phyloP scores from a whole-genome alignment of 1,284 basidiomycete species.

The Rhodotorula sp. region DNA sequence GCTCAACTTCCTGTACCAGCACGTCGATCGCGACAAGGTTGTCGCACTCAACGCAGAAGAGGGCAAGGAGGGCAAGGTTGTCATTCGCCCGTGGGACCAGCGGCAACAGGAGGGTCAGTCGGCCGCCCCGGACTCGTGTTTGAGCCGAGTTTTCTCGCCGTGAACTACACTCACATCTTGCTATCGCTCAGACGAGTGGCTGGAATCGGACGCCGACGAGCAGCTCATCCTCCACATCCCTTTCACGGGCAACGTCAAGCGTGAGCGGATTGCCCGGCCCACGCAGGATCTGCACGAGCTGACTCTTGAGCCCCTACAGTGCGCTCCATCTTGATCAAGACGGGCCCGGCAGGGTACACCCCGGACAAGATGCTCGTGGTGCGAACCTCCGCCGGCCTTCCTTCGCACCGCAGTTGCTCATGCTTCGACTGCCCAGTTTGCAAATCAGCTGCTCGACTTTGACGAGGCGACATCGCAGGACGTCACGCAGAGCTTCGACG shows the following conservation, averaged over 20 bases:
- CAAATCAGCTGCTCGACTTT: slow-evolving; percentile 45
- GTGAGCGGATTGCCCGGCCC: slow-evolving; percentile 4
- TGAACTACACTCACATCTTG: background rate
- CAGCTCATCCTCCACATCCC: slow-evolving; percentile 44
- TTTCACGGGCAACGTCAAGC: slow-evolving; percentile 46
- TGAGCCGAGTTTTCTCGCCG: background rate
- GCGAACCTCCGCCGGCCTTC: background rate
- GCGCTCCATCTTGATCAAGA: slow-evolving; percentile 44
- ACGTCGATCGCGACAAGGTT: slow-evolving; percentile 44
- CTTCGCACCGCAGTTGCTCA: background rate
- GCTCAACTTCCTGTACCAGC: slow-evolving; percentile 31
- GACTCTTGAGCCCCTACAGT: slow-evolving; percentile 12
- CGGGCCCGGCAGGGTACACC: slow-evolving; percentile 41
- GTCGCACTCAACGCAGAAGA: slow-evolving; percentile 43
- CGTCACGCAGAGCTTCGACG: slow-evolving; percentile 44
- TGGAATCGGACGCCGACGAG: slow-evolving; percentile 44
- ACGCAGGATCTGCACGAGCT: background rate
- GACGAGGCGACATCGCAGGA: slow-evolving; percentile 42
- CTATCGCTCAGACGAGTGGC: slow-evolving; percentile 24
- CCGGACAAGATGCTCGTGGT: slow-evolving; percentile 41
- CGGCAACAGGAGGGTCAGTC: slow-evolving; percentile 39
- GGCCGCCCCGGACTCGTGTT: no score
- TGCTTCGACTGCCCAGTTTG: slow-evolving; percentile 23
- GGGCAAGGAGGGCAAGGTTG: slow-evolving; percentile 30
- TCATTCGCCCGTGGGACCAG: slow-evolving; percentile 45